Conservation (phyloP, 176 grass and related monocot species). For the Musa schizocarpa region DNA sequence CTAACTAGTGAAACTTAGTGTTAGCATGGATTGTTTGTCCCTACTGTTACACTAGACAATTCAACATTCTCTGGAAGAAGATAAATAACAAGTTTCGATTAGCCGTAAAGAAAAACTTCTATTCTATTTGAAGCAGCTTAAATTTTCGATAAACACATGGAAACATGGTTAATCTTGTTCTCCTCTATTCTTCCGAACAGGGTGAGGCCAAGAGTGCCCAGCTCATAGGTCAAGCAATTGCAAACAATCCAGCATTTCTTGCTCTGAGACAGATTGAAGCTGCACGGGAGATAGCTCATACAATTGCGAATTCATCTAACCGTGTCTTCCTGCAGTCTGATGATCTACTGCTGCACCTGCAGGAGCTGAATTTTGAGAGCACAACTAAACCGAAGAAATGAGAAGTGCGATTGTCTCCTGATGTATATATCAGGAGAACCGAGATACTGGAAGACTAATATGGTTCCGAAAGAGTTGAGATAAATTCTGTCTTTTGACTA, state of each 20-base stretch:
- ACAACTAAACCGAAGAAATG: conserved; percentile 1
- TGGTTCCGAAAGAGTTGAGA: no score
- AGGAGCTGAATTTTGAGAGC: conserved; percentile 28
- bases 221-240: conserved; percentile 72
- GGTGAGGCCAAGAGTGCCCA: conserved; percentile 93
- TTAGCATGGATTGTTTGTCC: neutral
- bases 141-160: neutral
- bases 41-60: neutral
- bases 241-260: conserved; percentile 70
- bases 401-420: neutral
- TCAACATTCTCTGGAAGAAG: no score
- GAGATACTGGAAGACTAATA: no score
- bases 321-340: conserved; percentile 66
- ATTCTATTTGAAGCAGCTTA: no score
- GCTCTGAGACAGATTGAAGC: conserved; percentile 75
- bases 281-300: conserved; percentile 75
- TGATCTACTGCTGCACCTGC: conserved; percentile 72
- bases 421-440: no score
- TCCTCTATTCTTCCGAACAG: conserved; percentile 25
- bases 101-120: no score
- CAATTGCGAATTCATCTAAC: conserved; percentile 62
- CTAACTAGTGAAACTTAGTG: no score
- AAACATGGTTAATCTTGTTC: neutral
- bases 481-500: no score
- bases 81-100: no score